phyloP scores from a whole-genome alignment of 2,329 filamentous ascomycete species.

The Penicillium expansum region DNA sequence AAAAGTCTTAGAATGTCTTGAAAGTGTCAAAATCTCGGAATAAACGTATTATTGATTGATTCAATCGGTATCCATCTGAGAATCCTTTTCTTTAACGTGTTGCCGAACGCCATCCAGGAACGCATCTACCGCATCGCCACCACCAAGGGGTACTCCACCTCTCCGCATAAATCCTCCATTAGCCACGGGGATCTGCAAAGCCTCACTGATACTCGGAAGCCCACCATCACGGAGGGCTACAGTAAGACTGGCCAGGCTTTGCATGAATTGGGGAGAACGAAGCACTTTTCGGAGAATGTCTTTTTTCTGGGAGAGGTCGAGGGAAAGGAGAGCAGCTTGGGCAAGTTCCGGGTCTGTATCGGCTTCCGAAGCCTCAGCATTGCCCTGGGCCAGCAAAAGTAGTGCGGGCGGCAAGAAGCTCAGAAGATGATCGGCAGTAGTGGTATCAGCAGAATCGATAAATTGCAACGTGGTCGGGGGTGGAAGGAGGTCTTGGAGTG shows the following conservation, averaged over 20 bases:
- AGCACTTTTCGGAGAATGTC: constrained; percentile 76
- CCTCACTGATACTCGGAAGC: constrained; percentile 83
- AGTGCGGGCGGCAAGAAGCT: constrained; percentile 74
- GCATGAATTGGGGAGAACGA: constrained; percentile 84
- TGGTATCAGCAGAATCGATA: constrained; percentile 63
- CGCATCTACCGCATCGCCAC: constrained; percentile 82
- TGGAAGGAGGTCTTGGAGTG: constrained; percentile 80
- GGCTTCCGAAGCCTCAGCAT: constrained; percentile 57
- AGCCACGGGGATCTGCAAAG: constrained; percentile 73
- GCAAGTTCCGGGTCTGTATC: constrained; percentile 68
- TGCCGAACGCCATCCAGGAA: constrained; percentile 88
- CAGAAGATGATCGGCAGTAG: constrained; percentile 71
- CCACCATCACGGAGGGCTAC: constrained; percentile 87
- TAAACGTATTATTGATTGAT: neutral
- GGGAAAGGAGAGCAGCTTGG: constrained; percentile 69
- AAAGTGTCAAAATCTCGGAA: neutral
- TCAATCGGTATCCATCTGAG: constrained; percentile 47
- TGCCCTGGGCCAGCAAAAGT: constrained; percentile 71
- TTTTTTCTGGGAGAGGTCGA: constrained; percentile 75
- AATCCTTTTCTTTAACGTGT: constrained; percentile 60
- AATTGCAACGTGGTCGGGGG: constrained; percentile 74
- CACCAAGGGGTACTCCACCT: constrained; percentile 79
- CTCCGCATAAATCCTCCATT: constrained; percentile 80
- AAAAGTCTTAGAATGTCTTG: neutral
- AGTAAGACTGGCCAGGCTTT: constrained; percentile 80